phyloP scores from a whole-genome alignment of 2,329 filamentous ascomycete genomes.

The Domatiomyces globalis region DNA sequence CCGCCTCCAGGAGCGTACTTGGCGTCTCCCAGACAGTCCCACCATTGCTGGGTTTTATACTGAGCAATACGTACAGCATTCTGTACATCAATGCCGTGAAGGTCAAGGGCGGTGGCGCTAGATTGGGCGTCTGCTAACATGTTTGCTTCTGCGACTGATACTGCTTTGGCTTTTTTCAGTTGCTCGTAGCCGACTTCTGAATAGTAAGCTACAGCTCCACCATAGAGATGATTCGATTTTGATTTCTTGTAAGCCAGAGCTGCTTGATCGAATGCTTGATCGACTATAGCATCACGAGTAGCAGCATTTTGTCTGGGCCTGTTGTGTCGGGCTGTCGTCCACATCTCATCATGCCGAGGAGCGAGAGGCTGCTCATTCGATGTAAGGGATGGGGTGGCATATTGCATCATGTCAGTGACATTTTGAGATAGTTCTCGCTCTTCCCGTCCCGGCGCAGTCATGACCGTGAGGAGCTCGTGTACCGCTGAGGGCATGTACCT shows the following conservation, averaged over 20 bases:
- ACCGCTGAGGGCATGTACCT: slow-evolving; percentile 44
- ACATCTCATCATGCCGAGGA: slow-evolving; percentile 6
- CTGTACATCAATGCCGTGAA: slow-evolving; percentile 70
- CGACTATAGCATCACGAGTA: slow-evolving; percentile 33
- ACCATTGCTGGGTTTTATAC: slow-evolving; percentile 57
- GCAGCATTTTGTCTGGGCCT: slow-evolving; percentile 27
- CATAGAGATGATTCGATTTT: slow-evolving; percentile 58
- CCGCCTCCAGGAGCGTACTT: slow-evolving; percentile 35
- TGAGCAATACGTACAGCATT: slow-evolving; percentile 69
- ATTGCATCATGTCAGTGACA: slow-evolving; percentile 26
- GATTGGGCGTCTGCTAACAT: slow-evolving; percentile 55
- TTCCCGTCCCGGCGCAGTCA: slow-evolving; percentile 24
- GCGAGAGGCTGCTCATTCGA: slow-evolving; percentile 12
- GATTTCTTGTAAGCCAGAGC: slow-evolving; percentile 44
- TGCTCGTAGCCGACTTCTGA: slow-evolving; percentile 54
- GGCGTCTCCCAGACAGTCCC: slow-evolving; percentile 55
- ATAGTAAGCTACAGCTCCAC: slow-evolving; percentile 64
- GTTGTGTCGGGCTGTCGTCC: slow-evolving; percentile 1
- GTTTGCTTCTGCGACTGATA: slow-evolving; percentile 56
- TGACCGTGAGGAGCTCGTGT: slow-evolving; percentile 44
- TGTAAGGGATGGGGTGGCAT: slow-evolving; percentile 26
- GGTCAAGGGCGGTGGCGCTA: slow-evolving; percentile 47
- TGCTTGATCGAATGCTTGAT: slow-evolving; percentile 43
- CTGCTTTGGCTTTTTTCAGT: slow-evolving; percentile 41
- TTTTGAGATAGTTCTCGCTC: neutral